Base-by-base conservation (phyloP, 164 flowering plant species). In the Hamamelis virginiana region DNA sequence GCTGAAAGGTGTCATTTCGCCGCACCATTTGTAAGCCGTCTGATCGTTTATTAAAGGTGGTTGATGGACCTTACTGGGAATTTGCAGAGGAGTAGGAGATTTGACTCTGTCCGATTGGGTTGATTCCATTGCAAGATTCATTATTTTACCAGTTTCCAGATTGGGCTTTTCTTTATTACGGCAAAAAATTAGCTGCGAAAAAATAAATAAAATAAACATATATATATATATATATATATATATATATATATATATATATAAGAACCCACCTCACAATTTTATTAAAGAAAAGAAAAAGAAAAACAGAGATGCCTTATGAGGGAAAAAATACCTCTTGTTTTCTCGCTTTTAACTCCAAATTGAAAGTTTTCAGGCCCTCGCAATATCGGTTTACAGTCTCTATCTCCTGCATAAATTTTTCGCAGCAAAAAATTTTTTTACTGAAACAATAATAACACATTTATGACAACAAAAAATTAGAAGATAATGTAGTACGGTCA, bases 401-500 rank as follows among this genome's bases (percentile, higher is more conserved):
- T 1, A 83, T 28, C 22, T 80, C 84, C 88, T 86, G 80, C 23
- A 63, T 23, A 16, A 43, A 10, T 25, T 44, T 21, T 28, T 9
- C 19, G 63, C 9, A 60, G 14, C 21, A 57, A 56, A 33, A 33
- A 33, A 33, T 33, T 33, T 61, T 44, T 0, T 15, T 59, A 55
- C 11, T 48, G 5, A 44, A 65, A 59, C 45, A 59, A 33, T 55
- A 26, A 33, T 4, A 21, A 28, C 38, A 59, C 8, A 4, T 0
- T 18, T 1, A 16, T 51, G 55, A 48, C 9, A 51, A 62, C 16
- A 13, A 27, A 46, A 68, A 27, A 38, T 47, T 18, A 26, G 46
- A 62, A 66, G 62, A 71, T 52, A 68, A 67, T 57, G 69, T 67
- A 46, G 62, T 4, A 47, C 23, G 1, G 65, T 15, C 10, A 33